phyloP scores from a whole-genome alignment of 2,329 filamentous ascomycete species.

The Aspergillus quadrilineatus region DNA sequence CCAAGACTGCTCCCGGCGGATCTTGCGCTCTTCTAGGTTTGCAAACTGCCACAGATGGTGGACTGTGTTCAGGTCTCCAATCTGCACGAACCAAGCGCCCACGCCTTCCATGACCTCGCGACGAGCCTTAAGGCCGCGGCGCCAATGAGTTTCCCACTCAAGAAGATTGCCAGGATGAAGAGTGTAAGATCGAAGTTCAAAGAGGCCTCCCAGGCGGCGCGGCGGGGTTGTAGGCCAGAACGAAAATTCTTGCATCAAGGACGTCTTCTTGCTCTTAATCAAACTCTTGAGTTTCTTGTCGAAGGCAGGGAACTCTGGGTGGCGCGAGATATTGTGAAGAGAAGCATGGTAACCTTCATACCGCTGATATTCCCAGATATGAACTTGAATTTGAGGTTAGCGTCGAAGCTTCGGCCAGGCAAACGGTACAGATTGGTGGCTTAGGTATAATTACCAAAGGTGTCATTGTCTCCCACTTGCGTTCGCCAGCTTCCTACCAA shows the following conservation, averaged over 20 bases:
- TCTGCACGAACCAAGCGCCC: slow-evolving; percentile 97
- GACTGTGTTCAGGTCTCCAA: slow-evolving; percentile 95
- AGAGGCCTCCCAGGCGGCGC: slow-evolving; percentile 84
- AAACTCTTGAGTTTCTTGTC: slow-evolving; percentile 81
- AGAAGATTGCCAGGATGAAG: slow-evolving; percentile 92
- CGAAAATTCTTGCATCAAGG: slow-evolving; percentile 98
- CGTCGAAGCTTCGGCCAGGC: slow-evolving; percentile 8
- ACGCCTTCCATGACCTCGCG: slow-evolving; percentile 98
- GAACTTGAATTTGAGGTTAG: slow-evolving; percentile 62
- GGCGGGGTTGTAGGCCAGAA: slow-evolving; percentile 98
- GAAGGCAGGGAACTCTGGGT: slow-evolving; percentile 81
- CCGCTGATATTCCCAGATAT: slow-evolving; percentile 99
- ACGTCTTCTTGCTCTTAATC: slow-evolving; percentile 79
- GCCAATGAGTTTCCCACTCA: slow-evolving; percentile 99
- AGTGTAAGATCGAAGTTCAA: slow-evolving; percentile 95
- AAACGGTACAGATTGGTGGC: neutral
- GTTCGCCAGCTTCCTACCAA: slow-evolving; percentile 97
- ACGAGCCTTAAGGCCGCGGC: slow-evolving; percentile 82
- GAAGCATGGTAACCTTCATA: slow-evolving; percentile 96
- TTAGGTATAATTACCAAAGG: slow-evolving; percentile 69
- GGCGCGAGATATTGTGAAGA: slow-evolving; percentile 75
- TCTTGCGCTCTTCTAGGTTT: slow-evolving; percentile 88
- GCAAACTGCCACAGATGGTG: slow-evolving; percentile 99
- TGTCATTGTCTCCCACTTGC: slow-evolving; percentile 95
- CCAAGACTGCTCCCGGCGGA: slow-evolving; percentile 92